Evolutionary conservation across 176 grass and related monocot genomes (phyloP), one percentile per base, ranked within the genome.

Genomic region (Avena eriantha): DNA sequence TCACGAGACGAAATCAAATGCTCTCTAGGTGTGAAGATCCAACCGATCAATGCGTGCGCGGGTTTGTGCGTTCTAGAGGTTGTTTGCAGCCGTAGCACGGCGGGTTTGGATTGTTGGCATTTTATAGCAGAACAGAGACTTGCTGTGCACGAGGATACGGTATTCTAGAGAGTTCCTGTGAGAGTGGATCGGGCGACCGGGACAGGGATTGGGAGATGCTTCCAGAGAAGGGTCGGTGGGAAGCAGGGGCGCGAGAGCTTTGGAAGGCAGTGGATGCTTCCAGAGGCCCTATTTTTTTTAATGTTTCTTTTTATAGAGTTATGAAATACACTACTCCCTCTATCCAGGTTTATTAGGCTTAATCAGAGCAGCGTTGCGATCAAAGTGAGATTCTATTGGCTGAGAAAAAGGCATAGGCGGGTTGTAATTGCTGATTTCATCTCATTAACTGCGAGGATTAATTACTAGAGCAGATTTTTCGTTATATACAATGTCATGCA

Each of bases 251-350:
- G 63, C 41, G 79, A 86, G 17, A 63, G 9, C 4, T 72, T 82
- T 72, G 51, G 79, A 90, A 82, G 84, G 73, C 31, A 24, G 88
- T 82, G 54, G 88, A 86, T 63, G 64, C 21, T 86, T 90, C 88
- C 29, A 83, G 84, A 76, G 14, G 39, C 39, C 39, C 39, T 29
- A 29, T 29, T 41, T 41, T 41, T 41, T 41, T 41, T 41, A 41
- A 7, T 35, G 3, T 35, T 41, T 41, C 6, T 39, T n/a, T n/a
- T n/a, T n/a, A n/a, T n/a, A n/a, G n/a, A n/a, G n/a, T n/a, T n/a
- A n/a, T n/a, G n/a, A n/a, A n/a, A n/a, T n/a, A n/a, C n/a, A n/a
- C n/a, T n/a, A n/a, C n/a, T n/a, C n/a, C n/a, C n/a, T n/a, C n/a
- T n/a, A n/a, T n/a, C n/a, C n/a, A n/a, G n/a, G n/a, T n/a, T n/a